These are phyloP conservation scores for Talaromyces stipitatus DNA, from an alignment of 495 filamentous ascomycete genomes.

Conservation along the genomic window DNA sequence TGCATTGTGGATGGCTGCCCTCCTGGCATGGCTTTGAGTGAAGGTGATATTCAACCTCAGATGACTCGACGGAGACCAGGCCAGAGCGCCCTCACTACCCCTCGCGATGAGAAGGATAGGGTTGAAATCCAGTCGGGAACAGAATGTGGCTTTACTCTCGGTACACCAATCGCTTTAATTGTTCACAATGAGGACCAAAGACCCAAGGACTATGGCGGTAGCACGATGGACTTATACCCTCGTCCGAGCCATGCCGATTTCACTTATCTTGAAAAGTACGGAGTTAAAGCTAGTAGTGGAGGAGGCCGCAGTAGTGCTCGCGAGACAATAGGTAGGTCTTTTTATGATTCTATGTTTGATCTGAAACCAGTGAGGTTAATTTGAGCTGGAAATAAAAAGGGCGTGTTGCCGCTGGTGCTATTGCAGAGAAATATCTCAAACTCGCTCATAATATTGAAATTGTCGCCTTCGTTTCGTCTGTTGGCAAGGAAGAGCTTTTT, in stretches of 20 bases:
- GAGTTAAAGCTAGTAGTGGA: constrained; percentile 86
- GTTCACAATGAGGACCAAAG: constrained; percentile 90
- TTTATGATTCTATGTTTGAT: background rate
- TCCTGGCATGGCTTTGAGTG: constrained; percentile 80
- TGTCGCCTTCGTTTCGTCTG: constrained; percentile 80
- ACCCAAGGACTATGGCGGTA: constrained; percentile 86
- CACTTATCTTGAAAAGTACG: constrained; percentile 97
- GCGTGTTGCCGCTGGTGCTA: constrained; percentile 87
- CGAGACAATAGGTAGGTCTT: constrained; percentile 72
- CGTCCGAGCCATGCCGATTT: constrained; percentile 92
- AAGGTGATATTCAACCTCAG: constrained; percentile 89
- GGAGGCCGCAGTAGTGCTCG: constrained; percentile 87
- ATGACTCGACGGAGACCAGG: constrained; percentile 87
- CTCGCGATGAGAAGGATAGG: constrained; percentile 83
- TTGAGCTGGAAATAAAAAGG: constrained; percentile 28
- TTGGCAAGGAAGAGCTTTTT: constrained; percentile 76
- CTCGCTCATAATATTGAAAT: constrained; percentile 81
- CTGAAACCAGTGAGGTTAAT: constrained; percentile 6
- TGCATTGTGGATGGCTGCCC: constrained; percentile 85
- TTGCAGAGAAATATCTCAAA: constrained; percentile 87
- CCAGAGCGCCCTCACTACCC: constrained; percentile 84
- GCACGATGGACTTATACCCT: constrained; percentile 88
- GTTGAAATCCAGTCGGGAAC: constrained; percentile 93
- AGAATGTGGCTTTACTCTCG: constrained; percentile 85
- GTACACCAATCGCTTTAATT: constrained; percentile 85